phyloP scores from a whole-genome alignment of 768 basidiomycete species.

The Rhodotorula toruloides region DNA sequence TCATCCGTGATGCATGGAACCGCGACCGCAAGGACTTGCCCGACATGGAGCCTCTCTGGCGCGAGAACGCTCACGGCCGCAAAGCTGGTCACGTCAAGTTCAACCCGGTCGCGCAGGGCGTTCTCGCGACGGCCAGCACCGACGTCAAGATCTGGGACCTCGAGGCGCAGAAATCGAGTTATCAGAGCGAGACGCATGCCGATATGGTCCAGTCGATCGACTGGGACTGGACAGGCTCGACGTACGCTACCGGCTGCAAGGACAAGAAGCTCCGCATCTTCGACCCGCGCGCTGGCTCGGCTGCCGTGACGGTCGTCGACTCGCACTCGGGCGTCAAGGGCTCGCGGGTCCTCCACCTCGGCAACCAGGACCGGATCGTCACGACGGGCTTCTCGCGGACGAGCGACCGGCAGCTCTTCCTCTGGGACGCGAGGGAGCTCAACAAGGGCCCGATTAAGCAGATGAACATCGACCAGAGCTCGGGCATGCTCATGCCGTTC shows the following conservation, averaged over 20 bases:
- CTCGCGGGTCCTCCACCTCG: conserved; percentile 82
- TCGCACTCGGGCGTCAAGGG: conserved; percentile 93
- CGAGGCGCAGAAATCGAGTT: conserved; percentile 61
- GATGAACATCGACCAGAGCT: conserved; percentile 73
- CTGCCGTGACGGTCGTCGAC: conserved; percentile 75
- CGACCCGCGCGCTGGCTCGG: conserved; percentile 74
- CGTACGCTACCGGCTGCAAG: conserved; percentile 81
- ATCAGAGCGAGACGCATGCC: conserved; percentile 59
- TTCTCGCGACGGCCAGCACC: conserved; percentile 70
- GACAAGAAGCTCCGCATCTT: conserved; percentile 90
- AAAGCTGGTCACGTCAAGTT: conserved; percentile 92
- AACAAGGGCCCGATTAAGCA: conserved; percentile 63
- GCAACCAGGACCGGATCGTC: conserved; percentile 76
- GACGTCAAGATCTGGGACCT: conserved; percentile 92
- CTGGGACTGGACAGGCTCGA: conserved; percentile 72
- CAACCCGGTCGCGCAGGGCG: conserved; percentile 82
- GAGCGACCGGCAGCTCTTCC: conserved; percentile 81
- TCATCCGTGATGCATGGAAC: conserved; percentile 59
- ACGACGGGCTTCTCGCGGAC: conserved; percentile 97
- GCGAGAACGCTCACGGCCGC: conserved; percentile 58
- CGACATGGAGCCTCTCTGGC: conserved; percentile 79
- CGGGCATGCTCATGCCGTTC: conserved; percentile 96
- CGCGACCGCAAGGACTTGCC: conserved; percentile 74
- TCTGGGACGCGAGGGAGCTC: conserved; percentile 83
- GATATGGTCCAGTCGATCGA: conserved; percentile 82